Conservation (phyloP, 345 rosid genomes). For the Capsella bursapastoris region DNA sequence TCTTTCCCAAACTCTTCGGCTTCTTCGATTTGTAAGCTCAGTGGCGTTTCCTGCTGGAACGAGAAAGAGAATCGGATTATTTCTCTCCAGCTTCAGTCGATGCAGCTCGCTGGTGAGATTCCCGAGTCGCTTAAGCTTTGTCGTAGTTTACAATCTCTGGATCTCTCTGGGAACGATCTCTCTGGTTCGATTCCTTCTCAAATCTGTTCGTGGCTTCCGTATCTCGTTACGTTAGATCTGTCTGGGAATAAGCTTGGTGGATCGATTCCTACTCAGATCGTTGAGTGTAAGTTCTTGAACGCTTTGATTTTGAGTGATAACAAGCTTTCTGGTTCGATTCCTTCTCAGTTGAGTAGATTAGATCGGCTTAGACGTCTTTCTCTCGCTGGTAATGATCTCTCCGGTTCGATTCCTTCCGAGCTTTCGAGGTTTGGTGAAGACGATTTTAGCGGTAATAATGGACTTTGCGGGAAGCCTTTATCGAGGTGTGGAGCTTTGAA, state of each 20-base stretch:
- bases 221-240: slow-evolving; percentile 60
- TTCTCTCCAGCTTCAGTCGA: slow-evolving; percentile 56
- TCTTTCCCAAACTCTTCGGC: slow-evolving; percentile 54
- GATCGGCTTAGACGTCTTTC: slow-evolving; percentile 58
- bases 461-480: slow-evolving; percentile 61
- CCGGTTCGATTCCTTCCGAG: slow-evolving; percentile 60
- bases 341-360: slow-evolving; percentile 53
- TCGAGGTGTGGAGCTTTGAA: slow-evolving; percentile 62
- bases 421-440: slow-evolving; percentile 45
- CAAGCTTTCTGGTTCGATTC: slow-evolving; percentile 60
- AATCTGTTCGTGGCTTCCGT: slow-evolving; percentile 67
- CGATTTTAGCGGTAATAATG: slow-evolving; percentile 49
- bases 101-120: slow-evolving; percentile 65
- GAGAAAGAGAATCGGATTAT: slow-evolving; percentile 69
- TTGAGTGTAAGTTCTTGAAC: slow-evolving; percentile 59
- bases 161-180: slow-evolving; percentile 61
- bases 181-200: slow-evolving; percentile 62
- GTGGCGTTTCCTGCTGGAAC: slow-evolving; percentile 91
- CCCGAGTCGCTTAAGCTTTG: slow-evolving; percentile 68
- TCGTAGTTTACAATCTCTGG: slow-evolving; percentile 53
- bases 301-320: slow-evolving; percentile 49
- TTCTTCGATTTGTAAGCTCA: slow-evolving; percentile 65
- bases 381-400: slow-evolving; percentile 51
- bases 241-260: slow-evolving; percentile 58
- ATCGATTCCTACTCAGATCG: slow-evolving; percentile 56